Evolutionary conservation across 2,329 filamentous ascomycete genomes (phyloP).

Genomic region (Talaromyces sp.): DNA sequence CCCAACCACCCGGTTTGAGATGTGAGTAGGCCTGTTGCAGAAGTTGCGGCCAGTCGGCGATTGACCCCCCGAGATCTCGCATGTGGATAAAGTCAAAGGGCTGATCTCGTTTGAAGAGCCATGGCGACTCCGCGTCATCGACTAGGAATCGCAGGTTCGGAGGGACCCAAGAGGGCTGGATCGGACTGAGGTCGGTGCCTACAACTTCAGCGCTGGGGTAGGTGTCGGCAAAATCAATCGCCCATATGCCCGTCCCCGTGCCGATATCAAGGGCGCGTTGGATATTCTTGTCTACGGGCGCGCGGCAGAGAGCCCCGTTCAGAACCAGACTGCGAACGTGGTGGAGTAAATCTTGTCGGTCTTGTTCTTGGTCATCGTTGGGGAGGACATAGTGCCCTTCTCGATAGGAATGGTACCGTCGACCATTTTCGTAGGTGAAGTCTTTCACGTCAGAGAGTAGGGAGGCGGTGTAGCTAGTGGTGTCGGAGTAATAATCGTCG

Average conservation of each 20-base stretch:
- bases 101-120: constrained; percentile 29
- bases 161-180: constrained; percentile 41
- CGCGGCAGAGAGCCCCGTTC: constrained; percentile 38
- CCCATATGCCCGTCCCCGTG: constrained; percentile 42
- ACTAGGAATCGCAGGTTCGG: constrained; percentile 39
- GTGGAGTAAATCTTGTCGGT: constrained; percentile 41
- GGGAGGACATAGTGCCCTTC: constrained; percentile 37
- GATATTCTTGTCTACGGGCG: constrained; percentile 36
- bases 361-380: constrained; percentile 40
- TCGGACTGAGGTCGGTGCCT: constrained; percentile 53
- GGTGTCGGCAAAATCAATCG: constrained; percentile 40
- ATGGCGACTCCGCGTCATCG: constrained; percentile 37
- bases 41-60: constrained; percentile 31
- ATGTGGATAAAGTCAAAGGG: constrained; percentile 39
- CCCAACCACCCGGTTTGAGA: constrained; percentile 54
- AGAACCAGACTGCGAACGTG: constrained; percentile 41
- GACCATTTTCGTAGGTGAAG: constrained; percentile 29
- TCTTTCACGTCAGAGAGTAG: constrained; percentile 26
- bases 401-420: constrained; percentile 32
- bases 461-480: constrained; percentile 24
- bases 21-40: constrained; percentile 26
- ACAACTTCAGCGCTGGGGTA: constrained; percentile 45
- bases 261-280: constrained; percentile 42
- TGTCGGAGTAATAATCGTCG: constrained; percentile 22
- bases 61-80: constrained; percentile 36